Base-by-base conservation (phyloP, 306 rosid genomes). In the Hylodesmum podocarpum region DNA sequence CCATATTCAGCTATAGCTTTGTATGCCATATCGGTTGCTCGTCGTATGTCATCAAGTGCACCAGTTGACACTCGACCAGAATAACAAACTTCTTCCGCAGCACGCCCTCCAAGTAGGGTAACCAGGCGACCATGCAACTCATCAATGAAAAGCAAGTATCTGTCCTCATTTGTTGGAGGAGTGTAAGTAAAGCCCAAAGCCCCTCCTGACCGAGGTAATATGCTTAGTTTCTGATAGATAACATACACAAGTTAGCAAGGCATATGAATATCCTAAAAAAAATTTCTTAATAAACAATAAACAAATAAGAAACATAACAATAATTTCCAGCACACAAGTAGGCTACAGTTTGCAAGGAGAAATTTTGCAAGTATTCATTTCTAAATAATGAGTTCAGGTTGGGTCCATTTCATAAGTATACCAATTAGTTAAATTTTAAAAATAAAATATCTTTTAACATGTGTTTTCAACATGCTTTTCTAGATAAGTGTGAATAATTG, bases 1-100 rank as follows among this genome's bases (percentile, higher is more conserved):
- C 99, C 99, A 89, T 92, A 95, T 79, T 95, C 99, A 77, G 99
- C 97, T 46, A 92, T 91, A 55, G 99, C 99, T 85, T 95, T 95
- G 89, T 95, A 95, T 47, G 99, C 99, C 93, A 95, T 88, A 86
- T 92, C 99, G 41, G 99, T 95, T 31, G 97, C 99, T 76, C 99
- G 89, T 8, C 94, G 85, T 53, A 95, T 95, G 82, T 95, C 99
- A 87, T 95, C 99, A 79, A 92, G 94, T 51, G 99, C 97, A 39
- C 99, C 98, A 2, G 99, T 95, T 62, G 99, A 95, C 43, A 95
- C 96, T 50, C 99, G 91, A 73, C 99, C 99, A 43, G 96, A 87
- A 83, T 92, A 95, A 57, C 88, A 91, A 66, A 95, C 86, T 86
- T 95, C 98, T 88, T 95, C 99, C 16, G 98, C 99, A n/a, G 99